phyloP scores from a whole-genome alignment of 345 rosid genomes.

The Populus alba region DNA sequence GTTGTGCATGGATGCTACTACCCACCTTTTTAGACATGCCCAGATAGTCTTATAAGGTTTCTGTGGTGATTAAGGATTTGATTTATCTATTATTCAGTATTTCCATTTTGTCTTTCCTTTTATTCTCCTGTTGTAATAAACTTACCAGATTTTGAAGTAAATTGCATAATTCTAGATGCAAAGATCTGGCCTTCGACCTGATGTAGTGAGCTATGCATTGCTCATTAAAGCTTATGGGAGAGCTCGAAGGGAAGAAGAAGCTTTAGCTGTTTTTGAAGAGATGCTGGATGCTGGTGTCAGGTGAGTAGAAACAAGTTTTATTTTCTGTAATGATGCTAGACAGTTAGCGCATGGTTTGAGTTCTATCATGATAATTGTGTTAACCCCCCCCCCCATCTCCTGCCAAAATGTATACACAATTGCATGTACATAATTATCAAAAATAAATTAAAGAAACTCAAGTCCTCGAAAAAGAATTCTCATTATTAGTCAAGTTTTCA shows the following conservation, averaged over 20 bases:
- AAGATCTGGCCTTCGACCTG: slow-evolving; percentile 79
- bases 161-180: slow-evolving; percentile 65
- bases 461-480: not conserved
- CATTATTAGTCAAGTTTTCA: not conserved
- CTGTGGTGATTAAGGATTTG: not conserved
- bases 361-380: too few relatives aligned
- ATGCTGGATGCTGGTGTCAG: slow-evolving; percentile 96
- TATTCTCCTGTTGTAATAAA: not conserved
- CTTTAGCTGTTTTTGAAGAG: slow-evolving; percentile 94
- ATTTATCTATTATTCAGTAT: not conserved
- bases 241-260: slow-evolving; percentile 97
- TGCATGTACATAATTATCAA: too few relatives aligned
- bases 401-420: too few relatives aligned
- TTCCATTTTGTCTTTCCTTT: not conserved
- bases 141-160: slow-evolving; percentile 17
- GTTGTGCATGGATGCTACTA: not conserved
- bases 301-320: slow-evolving; percentile 32
- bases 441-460: too few relatives aligned
- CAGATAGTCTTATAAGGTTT: not conserved
- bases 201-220: slow-evolving; percentile 86
- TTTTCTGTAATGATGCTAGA: not conserved
- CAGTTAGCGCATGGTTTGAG: not conserved
- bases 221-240: slow-evolving; percentile 92
- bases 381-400: too few relatives aligned
- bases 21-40: not conserved